Conservation (phyloP, 257 asterid genomes). For the Solanum commersonii region DNA sequence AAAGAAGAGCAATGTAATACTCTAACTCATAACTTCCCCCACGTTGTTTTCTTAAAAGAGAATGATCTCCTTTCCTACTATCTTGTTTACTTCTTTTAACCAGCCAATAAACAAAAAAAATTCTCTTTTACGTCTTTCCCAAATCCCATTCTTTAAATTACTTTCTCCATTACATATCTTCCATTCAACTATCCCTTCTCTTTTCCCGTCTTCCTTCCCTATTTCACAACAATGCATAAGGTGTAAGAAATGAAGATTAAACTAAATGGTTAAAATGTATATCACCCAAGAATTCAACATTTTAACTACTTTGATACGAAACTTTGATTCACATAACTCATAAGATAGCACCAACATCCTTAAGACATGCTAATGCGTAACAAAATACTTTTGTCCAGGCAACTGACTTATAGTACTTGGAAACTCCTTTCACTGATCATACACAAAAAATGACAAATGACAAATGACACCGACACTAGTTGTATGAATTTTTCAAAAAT, state of each 20-base stretch:
- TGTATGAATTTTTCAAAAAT: too few species aligned
- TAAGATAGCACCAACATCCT: not conserved
- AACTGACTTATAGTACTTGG: not conserved
- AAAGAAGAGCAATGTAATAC: not conserved
- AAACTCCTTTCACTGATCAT: not conserved
- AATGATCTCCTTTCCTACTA: not conserved
- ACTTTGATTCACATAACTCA: not conserved
- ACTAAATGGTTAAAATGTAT: not conserved
- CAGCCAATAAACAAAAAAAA: not conserved
- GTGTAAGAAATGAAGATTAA: not conserved
- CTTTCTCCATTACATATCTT: not conserved
- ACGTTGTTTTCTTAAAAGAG: not conserved
- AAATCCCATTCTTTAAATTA: not conserved
- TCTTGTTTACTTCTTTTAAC: not conserved
- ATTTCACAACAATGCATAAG: not conserved
- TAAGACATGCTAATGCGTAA: not conserved
- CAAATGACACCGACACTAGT: not conserved
- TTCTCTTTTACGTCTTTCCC: not conserved
- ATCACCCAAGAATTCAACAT: not conserved
- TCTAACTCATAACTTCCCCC: not conserved
- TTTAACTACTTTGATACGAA: not conserved
- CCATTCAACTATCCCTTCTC: not conserved
- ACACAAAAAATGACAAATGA: not conserved
- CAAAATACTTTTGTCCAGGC: not conserved
- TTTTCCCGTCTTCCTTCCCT: not conserved